Percentiles rank a stretch among this genome's conserved stretches.
Evolutionary conservation across 768 basidiomycete genomes (phyloP).

Genomic region (Candolleomyces eurysporus): DNA sequence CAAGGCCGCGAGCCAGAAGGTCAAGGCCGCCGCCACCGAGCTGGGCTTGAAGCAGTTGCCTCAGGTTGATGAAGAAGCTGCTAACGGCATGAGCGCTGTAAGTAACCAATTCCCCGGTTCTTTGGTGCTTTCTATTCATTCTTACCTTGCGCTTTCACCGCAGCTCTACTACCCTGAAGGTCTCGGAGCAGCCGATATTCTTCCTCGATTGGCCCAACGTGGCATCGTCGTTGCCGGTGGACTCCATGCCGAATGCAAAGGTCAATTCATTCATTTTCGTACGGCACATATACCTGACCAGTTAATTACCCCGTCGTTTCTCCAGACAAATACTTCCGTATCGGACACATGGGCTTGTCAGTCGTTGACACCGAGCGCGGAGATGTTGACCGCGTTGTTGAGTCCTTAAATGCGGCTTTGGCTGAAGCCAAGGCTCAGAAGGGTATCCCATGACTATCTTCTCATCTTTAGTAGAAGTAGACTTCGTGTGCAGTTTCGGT

Average conservation of each 20-base stretch:
- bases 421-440: slow-evolving; percentile 36
- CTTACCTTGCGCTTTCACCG: neutral
- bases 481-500: too few relatives aligned
- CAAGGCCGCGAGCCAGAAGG: slow-evolving; percentile 57
- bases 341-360: slow-evolving; percentile 95
- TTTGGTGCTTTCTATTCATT: neutral
- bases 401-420: slow-evolving; percentile 60
- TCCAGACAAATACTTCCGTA: slow-evolving; percentile 85
- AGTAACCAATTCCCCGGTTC: slow-evolving; percentile 14
- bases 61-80: slow-evolving; percentile 55
- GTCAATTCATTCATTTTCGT: slow-evolving; percentile 31
- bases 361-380: slow-evolving; percentile 67
- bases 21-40: slow-evolving; percentile 64
- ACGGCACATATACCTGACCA: neutral
- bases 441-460: neutral
- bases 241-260: slow-evolving; percentile 79
- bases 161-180: slow-evolving; percentile 84
- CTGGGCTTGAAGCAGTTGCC: slow-evolving; percentile 80
- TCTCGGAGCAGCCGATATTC: slow-evolving; percentile 67
- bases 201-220: slow-evolving; percentile 70
- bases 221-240: slow-evolving; percentile 87
- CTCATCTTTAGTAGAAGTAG: neutral
- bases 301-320: slow-evolving; percentile 8
- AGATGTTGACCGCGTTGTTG: slow-evolving; percentile 73
- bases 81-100: slow-evolving; percentile 96